Percentiles rank a stretch among this genome's conserved stretches.
These are phyloP conservation scores for Xylaria sp. DNA, from an alignment of 2,329 filamentous ascomycete genomes.

Conservation along the genomic window DNA sequence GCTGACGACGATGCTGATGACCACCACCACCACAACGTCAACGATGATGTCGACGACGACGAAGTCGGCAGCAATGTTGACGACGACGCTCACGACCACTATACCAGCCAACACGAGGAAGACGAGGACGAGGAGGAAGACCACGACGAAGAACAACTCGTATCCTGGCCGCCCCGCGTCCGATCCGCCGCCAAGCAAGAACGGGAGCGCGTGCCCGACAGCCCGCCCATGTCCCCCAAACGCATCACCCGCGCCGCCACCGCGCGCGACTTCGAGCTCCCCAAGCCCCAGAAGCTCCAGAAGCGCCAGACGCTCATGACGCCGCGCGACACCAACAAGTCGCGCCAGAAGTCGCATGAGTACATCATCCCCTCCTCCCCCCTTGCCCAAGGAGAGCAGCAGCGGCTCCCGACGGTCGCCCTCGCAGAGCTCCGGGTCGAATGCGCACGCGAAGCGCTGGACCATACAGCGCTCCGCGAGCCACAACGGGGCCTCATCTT, in stretches of 20 bases:
- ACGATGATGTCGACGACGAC: background rate
- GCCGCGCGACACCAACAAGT: constrained; percentile 3
- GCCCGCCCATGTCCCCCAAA: constrained; percentile 24
- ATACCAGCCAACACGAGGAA: background rate
- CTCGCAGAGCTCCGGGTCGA: too few relatives aligned
- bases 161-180: background rate
- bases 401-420: too few relatives aligned
- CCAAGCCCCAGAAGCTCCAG: constrained; percentile 14
- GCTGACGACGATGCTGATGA: constrained; percentile 9
- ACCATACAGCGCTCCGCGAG: too few relatives aligned
- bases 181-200: constrained; percentile 10
- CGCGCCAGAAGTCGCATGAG: constrained; percentile 12
- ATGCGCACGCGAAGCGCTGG: too few relatives aligned
- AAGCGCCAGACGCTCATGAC: constrained; percentile 16
- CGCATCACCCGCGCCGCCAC: constrained; percentile 20
- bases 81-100: background rate
- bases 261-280: constrained; percentile 11
- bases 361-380: background rate
- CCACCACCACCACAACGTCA: background rate
- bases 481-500: too few relatives aligned
- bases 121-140: background rate
- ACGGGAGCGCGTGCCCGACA: constrained; percentile 13
- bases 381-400: too few relatives aligned
- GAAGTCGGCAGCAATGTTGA: background rate
- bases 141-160: background rate